Percentiles rank a stretch among this genome's conserved stretches.
phyloP scores from a whole-genome alignment of 257 asterid species.

The Pogostemon cablin region DNA sequence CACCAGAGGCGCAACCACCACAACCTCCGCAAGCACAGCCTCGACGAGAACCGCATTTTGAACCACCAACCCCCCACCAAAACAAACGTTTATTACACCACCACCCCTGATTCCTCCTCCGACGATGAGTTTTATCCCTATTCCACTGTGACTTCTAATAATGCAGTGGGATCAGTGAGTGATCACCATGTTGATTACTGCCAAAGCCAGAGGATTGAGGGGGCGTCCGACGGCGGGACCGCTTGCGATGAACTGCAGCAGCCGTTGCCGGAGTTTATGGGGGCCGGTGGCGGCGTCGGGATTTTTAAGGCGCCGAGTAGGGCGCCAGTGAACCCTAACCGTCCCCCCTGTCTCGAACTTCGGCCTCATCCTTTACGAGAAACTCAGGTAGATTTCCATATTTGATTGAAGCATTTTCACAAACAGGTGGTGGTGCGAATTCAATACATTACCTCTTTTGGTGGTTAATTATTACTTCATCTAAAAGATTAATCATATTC shows the following conservation, averaged over 20 bases:
- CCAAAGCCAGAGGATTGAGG: constrained; percentile 31
- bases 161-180: constrained; percentile 30
- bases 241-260: constrained; percentile 42
- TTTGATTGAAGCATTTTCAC: not conserved
- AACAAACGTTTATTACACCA: constrained; percentile 27
- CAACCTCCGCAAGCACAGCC: constrained; percentile 73
- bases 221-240: constrained; percentile 24
- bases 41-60: constrained; percentile 53
- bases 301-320: constrained; percentile 65
- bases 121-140: constrained; percentile 62
- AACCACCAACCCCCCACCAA: constrained; percentile 31
- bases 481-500: not conserved
- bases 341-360: constrained; percentile 71
- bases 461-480: not conserved
- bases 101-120: constrained; percentile 44
- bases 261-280: constrained; percentile 65
- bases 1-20: constrained; percentile 50
- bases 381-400: constrained; percentile 54
- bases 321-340: constrained; percentile 65
- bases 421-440: not conserved
- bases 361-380: constrained; percentile 83
- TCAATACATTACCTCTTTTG: not conserved
- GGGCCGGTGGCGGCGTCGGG: constrained; percentile 63
- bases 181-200: constrained; percentile 43
- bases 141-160: constrained; percentile 43